phyloP scores from a whole-genome alignment of 2,329 filamentous ascomycete species.

The Neofusicoccum sp. region DNA sequence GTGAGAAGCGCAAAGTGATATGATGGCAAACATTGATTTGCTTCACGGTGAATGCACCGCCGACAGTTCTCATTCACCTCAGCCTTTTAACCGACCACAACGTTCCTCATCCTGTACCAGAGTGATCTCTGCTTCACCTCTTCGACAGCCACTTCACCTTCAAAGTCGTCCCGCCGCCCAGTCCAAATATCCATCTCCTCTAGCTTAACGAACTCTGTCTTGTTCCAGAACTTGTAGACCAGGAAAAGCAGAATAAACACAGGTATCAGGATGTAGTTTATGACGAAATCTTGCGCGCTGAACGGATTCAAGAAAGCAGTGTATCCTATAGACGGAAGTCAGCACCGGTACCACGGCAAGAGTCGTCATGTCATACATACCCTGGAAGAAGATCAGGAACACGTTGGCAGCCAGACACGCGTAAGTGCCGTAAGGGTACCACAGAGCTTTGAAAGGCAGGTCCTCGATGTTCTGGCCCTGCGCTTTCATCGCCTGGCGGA shows the following conservation, averaged over 20 bases:
- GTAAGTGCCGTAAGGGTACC: conserved; percentile 23
- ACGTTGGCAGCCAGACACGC: conserved; percentile 22
- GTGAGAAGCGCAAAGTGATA: neutral
- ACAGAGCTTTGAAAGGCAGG: conserved; percentile 22
- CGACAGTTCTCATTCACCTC: neutral
- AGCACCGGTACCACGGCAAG: neutral
- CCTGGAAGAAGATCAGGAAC: conserved; percentile 24
- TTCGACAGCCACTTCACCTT: neutral
- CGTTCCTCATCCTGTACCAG: conserved; percentile 3
- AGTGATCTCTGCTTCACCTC: conserved; percentile 11
- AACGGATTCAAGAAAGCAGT: conserved; percentile 24
- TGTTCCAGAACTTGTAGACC: conserved; percentile 25
- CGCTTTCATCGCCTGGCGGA: conserved; percentile 37
- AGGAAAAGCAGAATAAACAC: conserved; percentile 21
- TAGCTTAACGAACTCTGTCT: conserved; percentile 36
- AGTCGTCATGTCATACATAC: neutral
- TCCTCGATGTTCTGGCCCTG: conserved; percentile 36
- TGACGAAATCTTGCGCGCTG: conserved; percentile 22
- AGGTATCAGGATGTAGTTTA: conserved; percentile 24
- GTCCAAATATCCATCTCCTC: conserved; percentile 42
- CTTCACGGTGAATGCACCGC: neutral
- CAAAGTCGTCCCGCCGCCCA: conserved; percentile 24
- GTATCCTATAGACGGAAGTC: conserved; percentile 10
- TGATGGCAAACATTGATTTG: neutral
- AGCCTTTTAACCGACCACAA: conserved; percentile 6